Base-by-base conservation (phyloP, 1,284 basidiomycete species). In the Boletus calvinii region DNA sequence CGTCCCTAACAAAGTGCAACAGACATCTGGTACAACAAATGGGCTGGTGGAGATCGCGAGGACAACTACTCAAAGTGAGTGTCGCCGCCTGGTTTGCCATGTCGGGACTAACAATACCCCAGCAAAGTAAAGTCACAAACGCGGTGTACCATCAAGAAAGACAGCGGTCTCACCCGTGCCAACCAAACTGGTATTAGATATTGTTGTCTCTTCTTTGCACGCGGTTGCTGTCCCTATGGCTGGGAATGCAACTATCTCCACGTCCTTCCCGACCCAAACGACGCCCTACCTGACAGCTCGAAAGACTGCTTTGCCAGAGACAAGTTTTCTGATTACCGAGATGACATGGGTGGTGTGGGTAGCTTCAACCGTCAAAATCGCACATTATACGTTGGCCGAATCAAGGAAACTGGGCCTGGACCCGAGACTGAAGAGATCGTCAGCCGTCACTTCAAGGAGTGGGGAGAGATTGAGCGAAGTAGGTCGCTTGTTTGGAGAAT, bases 1-100 rank as follows among this genome's bases (percentile, higher is more conserved):
- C 38, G 37, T 34, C 20, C 41, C 62, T 71, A 48, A 64, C 39
- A 20, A n/a, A 3, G 61, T 50, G 46, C 32, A 50, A 54, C 63
- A 93, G 95, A 98, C 71, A 91, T 97, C 54, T 98, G 96, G 96
- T 98, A 98, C 73, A 97, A 98, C 73, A 98, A 98, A 75, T 98
- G 94, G 92, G 94, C 94, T 34, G 90, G 94, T 57, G 94, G 94
- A 53, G 94, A 97, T 68, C 82, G 92, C 46, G 94, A 96, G 71
- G 94, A 97, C 66, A 90, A 84, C 56, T 92, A 95, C 65, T 94
- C 92, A 40, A 93, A 91, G 89, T 93, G 63, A 54, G 87, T 77
- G 20, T 39, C 18, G 4, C 36, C 18, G 7, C 32, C 18, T n/a
- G 11, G 43, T 36, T 20, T 30, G 31, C 22, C 37, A 8, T 30